Conservation (phyloP, 768 basidiomycete species). For the Chalciporus piperatus region DNA sequence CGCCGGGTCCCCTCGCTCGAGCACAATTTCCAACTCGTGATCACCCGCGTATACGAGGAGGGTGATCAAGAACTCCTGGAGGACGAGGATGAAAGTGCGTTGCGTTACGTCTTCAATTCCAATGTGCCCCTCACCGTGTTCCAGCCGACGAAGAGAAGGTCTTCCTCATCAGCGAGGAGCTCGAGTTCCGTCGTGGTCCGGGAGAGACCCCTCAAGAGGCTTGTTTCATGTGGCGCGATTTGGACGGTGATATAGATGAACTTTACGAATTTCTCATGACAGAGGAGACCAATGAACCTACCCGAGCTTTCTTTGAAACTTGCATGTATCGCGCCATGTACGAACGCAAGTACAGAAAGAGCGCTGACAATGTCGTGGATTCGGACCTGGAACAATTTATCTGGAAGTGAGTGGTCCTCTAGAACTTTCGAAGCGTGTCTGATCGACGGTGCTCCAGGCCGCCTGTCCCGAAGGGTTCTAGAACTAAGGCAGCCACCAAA, state of each 20-base stretch:
- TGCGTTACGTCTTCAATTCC: not conserved
- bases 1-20: conserved; percentile 75
- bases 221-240: conserved; percentile 88
- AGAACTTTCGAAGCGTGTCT: not conserved
- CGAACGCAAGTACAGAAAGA: conserved; percentile 81
- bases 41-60: conserved; percentile 96
- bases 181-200: conserved; percentile 76
- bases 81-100: conserved; percentile 86
- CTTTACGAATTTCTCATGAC: conserved; percentile 89
- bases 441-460: conserved; percentile 15
- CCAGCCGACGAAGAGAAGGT: conserved; percentile 91
- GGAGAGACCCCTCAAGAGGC: conserved; percentile 73
- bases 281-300: conserved; percentile 70
- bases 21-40: conserved; percentile 86
- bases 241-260: conserved; percentile 89
- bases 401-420: conserved; percentile 61
- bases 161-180: conserved; percentile 87
- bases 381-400: conserved; percentile 76
- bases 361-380: conserved; percentile 67
- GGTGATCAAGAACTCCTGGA: conserved; percentile 94
- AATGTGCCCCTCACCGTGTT: conserved; percentile 5
- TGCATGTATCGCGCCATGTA: conserved; percentile 97
- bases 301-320: conserved; percentile 85
- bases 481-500: conserved; percentile 16
- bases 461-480: conserved; percentile 18